Evolutionary conservation across 2,329 filamentous ascomycete genomes (phyloP).

Genomic region (Neofusicoccum laricinum): DNA sequence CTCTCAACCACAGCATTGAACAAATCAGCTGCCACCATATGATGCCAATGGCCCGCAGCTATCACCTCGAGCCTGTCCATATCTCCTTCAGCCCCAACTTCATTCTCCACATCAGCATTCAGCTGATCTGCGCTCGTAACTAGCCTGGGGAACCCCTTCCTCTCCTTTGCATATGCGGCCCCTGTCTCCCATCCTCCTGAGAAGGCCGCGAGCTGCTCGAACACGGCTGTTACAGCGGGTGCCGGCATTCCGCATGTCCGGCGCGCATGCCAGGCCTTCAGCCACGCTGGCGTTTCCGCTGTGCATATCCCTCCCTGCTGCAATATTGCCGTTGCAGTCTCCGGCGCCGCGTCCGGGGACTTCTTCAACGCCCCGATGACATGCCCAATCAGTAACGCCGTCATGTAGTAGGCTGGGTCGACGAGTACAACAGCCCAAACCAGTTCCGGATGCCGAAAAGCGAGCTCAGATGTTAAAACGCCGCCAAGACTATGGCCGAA

Average conservation of each 20-base stretch:
- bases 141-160: not conserved
- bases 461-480: not conserved
- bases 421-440: not conserved
- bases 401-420: not conserved
- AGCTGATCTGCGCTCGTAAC: not conserved
- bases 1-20: not conserved
- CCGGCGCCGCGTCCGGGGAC: not conserved
- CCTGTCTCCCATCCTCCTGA: not conserved
- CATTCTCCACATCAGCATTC: not conserved
- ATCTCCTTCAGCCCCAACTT: not conserved
- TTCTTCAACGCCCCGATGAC: not conserved
- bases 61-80: not conserved
- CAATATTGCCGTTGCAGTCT: not conserved
- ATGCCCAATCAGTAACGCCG: not conserved
- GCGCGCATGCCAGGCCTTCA: not conserved
- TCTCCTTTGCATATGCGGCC: not conserved
- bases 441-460: not conserved
- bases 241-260: not conserved
- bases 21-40: not conserved
- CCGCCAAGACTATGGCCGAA: not conserved
- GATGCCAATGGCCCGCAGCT: not conserved
- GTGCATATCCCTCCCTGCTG: not conserved
- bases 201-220: no score
- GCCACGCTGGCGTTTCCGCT: not conserved
- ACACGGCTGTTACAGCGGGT: no score